Conservation (phyloP, 78 protist species). For the Bodo saltans region DNA sequence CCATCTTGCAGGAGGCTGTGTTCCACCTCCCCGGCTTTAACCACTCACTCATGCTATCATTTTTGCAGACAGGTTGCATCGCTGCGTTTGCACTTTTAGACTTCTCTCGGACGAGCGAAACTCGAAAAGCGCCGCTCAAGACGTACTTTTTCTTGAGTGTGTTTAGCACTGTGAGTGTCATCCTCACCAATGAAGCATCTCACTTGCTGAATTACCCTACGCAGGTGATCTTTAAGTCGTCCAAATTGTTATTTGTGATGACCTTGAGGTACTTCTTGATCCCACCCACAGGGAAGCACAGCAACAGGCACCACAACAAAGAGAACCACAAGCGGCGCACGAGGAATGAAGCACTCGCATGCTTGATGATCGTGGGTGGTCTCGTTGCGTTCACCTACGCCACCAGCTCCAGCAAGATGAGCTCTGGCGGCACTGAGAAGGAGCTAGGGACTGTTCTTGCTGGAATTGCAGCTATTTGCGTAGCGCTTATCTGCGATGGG, state of each 20-base stretch:
- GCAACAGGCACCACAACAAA: no score
- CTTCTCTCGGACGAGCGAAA: background rate
- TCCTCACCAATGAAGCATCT: background rate
- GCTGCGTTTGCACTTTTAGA: background rate
- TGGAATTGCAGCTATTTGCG: background rate
- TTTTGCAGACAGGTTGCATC: background rate
- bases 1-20: conserved; percentile 5
- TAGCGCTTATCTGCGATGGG: conserved; percentile 9
- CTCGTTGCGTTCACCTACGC: background rate
- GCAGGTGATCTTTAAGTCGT: conserved; percentile 8
- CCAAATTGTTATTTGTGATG: conserved; percentile 13
- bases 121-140: background rate
- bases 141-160: background rate
- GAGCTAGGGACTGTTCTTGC: background rate
- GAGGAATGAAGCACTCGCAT: background rate
- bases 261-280: background rate
- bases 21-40: conserved; percentile 10
- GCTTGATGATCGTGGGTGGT: background rate
- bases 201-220: conserved; percentile 14
- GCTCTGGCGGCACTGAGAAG: background rate
- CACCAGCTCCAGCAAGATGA: background rate
- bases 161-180: background rate
- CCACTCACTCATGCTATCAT: conserved; percentile 1
- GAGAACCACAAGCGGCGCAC: background rate
- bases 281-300: no score